Percentiles rank a stretch among this genome's conserved stretches.
These are phyloP conservation scores for Curvularia eragrostidis DNA, from an alignment of 2,329 filamentous ascomycete genomes.

Conservation along the genomic window DNA sequence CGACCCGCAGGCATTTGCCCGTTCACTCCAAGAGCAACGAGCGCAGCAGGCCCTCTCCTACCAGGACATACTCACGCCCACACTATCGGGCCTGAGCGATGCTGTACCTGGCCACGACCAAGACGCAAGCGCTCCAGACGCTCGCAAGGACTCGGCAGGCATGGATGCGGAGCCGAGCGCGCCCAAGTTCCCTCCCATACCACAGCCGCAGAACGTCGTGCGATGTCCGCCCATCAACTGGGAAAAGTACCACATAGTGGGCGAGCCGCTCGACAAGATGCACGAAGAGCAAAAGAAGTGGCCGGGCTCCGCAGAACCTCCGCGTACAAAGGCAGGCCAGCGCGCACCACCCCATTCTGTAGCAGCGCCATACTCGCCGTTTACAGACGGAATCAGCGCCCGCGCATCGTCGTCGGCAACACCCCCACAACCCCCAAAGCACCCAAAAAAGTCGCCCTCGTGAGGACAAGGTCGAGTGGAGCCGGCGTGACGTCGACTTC, in stretches of 20 bases:
- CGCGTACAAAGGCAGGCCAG: conserved; percentile 42
- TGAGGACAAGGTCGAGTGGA: conserved; percentile 10
- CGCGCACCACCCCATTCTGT: conserved; percentile 60
- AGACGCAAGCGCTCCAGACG: conserved; percentile 25
- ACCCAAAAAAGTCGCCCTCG: conserved; percentile 44
- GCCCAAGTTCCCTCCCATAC: conserved; percentile 67
- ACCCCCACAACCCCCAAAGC: conserved; percentile 33
- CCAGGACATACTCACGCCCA: conserved; percentile 47
- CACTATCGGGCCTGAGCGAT: conserved; percentile 41
- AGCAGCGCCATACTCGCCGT: conserved; percentile 66
- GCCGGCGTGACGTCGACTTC: conserved; percentile 1
- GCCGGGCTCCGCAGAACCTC: conserved; percentile 50
- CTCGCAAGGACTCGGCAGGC: conserved; percentile 40
- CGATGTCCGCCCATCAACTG: conserved; percentile 92
- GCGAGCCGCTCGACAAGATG: conserved; percentile 80
- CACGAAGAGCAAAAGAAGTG: conserved; percentile 76
- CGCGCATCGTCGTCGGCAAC: conserved; percentile 18
- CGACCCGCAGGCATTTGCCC: conserved; percentile 74
- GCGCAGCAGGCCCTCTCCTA: conserved; percentile 41
- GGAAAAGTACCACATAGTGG: conserved; percentile 91
- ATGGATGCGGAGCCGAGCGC: conserved; percentile 22
- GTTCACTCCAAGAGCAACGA: conserved; percentile 69
- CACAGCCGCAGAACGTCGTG: conserved; percentile 80
- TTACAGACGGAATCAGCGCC: conserved; percentile 57
- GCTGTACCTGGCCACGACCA: conserved; percentile 26